phyloP scores from a whole-genome alignment of 164 flowering plant species.

The Dillenia suffruticosa region DNA sequence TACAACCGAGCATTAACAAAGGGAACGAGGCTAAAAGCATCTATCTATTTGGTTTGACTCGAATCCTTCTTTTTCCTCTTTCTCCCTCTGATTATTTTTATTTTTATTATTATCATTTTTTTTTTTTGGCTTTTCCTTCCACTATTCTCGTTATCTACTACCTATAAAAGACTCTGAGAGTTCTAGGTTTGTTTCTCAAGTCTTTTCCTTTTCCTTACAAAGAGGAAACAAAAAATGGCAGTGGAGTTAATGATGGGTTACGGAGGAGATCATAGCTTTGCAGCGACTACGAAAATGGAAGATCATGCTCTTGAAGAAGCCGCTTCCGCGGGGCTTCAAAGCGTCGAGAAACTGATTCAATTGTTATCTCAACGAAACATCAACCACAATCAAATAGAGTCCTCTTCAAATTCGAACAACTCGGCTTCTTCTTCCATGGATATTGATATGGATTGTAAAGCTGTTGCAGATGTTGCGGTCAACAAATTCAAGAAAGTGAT shows the following conservation, averaged over 20 bases:
- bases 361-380: constrained; percentile 21
- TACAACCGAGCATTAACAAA: too few species aligned
- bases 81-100: not conserved
- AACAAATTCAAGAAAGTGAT: constrained; percentile 42
- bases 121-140: not conserved
- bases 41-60: not conserved
- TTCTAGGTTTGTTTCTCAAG: too few species aligned
- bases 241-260: constrained; percentile 54
- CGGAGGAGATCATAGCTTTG: constrained; percentile 6
- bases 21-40: not conserved
- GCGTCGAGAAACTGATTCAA: constrained; percentile 48
- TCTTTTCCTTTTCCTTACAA: too few species aligned
- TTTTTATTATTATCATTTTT: not conserved
- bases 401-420: too few species aligned
- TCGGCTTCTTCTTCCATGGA: too few species aligned
- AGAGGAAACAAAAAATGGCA: constrained; percentile 30
- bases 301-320: constrained; percentile 54
- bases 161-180: too few species aligned
- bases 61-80: not conserved
- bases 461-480: constrained; percentile 39
- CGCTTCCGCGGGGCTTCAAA: constrained; percentile 55
- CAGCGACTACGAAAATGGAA: constrained; percentile 28
- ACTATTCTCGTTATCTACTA: constrained; percentile 1
- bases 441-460: constrained; percentile 11
- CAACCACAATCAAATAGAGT: too few species aligned